Evolutionary conservation across 2,329 filamentous ascomycete species (phyloP).

Genomic region (Aspergillus quadricinctus): DNA sequence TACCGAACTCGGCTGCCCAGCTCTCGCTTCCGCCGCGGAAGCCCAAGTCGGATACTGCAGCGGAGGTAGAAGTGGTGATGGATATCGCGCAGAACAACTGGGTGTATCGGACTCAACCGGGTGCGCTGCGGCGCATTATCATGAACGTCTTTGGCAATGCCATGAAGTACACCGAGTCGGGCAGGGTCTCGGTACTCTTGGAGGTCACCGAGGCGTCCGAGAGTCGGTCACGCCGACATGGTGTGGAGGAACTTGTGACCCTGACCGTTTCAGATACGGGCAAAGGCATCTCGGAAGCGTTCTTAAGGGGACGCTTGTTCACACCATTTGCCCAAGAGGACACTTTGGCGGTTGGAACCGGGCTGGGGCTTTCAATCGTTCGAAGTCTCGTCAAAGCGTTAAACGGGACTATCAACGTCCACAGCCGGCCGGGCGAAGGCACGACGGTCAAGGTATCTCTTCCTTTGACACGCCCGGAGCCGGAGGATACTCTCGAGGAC

Average conservation of each 20-base stretch:
- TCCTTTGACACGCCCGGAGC: slow-evolving; percentile 33
- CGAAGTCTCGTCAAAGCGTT: slow-evolving; percentile 57
- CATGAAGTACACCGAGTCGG: slow-evolving; percentile 56
- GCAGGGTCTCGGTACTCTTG: slow-evolving; percentile 47
- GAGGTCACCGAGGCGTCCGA: slow-evolving; percentile 26
- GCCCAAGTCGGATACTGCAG: slow-evolving; percentile 5
- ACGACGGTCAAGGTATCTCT: slow-evolving; percentile 52
- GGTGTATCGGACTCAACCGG: slow-evolving; percentile 53
- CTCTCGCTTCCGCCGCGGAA: neutral
- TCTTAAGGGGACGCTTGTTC: slow-evolving; percentile 57
- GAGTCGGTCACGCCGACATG: slow-evolving; percentile 27
- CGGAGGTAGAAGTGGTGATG: slow-evolving; percentile 46
- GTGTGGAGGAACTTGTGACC: slow-evolving; percentile 29
- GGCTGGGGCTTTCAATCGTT: slow-evolving; percentile 62
- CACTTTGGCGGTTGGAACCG: slow-evolving; percentile 46
- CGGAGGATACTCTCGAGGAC: slow-evolving; percentile 15
- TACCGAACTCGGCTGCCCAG: slow-evolving; percentile 7
- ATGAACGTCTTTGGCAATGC: slow-evolving; percentile 63
- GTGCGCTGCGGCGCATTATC: slow-evolving; percentile 52
- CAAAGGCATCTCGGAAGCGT: slow-evolving; percentile 61
- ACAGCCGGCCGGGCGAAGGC: slow-evolving; percentile 50
- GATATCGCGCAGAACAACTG: slow-evolving; percentile 51
- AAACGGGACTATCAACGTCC: slow-evolving; percentile 56
- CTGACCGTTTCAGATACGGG: slow-evolving; percentile 60
- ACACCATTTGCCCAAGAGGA: slow-evolving; percentile 59